Percentiles rank a stretch among this genome's conserved stretches.
Evolutionary conservation across 2,329 filamentous ascomycete genomes (phyloP).

Genomic region (Eutypa lata): DNA sequence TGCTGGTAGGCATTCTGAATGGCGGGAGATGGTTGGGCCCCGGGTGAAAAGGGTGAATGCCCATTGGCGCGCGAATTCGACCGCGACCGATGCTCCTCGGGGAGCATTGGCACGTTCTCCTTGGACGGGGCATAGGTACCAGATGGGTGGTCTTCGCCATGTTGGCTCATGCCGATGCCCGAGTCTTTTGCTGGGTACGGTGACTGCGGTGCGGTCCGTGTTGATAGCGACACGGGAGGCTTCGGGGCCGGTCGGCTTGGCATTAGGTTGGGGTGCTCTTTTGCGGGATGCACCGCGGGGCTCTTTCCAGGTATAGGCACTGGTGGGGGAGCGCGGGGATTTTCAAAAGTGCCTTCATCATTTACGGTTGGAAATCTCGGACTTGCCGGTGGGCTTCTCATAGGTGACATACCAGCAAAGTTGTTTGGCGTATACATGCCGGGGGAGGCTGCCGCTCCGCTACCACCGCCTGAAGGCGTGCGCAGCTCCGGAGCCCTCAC

Average conservation of each 20-base stretch:
- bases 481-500: slow-evolving; percentile 60
- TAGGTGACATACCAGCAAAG: slow-evolving; percentile 56
- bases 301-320: slow-evolving; percentile 62
- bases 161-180: slow-evolving; percentile 58
- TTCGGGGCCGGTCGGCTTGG: slow-evolving; percentile 84
- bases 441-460: slow-evolving; percentile 44
- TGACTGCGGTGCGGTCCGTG: slow-evolving; percentile 54
- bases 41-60: slow-evolving; percentile 46
- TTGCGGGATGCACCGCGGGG: slow-evolving; percentile 38
- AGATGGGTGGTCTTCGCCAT: slow-evolving; percentile 52
- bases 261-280: slow-evolving; percentile 59
- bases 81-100: slow-evolving; percentile 61
- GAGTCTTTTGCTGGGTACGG: slow-evolving; percentile 60
- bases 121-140: slow-evolving; percentile 46
- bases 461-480: slow-evolving; percentile 38
- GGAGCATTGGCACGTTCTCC: slow-evolving; percentile 57
- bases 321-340: slow-evolving; percentile 87
- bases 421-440: slow-evolving; percentile 49
- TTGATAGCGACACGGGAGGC: slow-evolving; percentile 67
- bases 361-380: slow-evolving; percentile 82
- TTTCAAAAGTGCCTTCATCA: slow-evolving; percentile 93
- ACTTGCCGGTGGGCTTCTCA: slow-evolving; percentile 77
- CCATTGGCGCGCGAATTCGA: slow-evolving; percentile 65
- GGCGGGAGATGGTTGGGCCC: slow-evolving; percentile 36
- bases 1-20: slow-evolving; percentile 55